Base-by-base conservation (phyloP, 352 stramenopile genomes). In the Globisporangium solare region DNA sequence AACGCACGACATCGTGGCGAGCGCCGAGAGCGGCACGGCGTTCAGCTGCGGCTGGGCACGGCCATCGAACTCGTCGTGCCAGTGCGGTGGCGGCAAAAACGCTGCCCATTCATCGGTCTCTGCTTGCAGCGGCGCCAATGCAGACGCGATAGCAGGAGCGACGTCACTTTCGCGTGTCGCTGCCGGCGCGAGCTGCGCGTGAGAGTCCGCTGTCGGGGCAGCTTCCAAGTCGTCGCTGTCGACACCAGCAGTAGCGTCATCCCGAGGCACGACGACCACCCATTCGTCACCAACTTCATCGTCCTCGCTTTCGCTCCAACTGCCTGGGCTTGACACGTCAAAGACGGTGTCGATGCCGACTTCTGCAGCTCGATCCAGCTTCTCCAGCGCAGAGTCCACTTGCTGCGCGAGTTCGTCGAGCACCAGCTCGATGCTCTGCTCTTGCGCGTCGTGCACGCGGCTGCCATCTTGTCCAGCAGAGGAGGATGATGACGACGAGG, bases 321-420 rank as follows among this genome's bases (percentile, higher is more conserved):
- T 35, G 40, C 43, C n/a, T 17, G 51, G 41, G 8, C 32, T 27
- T 8, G 22, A 24, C 17, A 3, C 22, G 11, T 57, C 51, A n/a
- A 57, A 57, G 22, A 57, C 13, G 18, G 50, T 42, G 40, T 53
- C 43, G 31, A 60, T 53, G 15, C 47, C 54, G 45, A 60, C 53
- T 35, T 53, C 45, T n/a, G 54, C 32, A 18, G 43, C 54, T 18
- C 6, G 17, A 20, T 35, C 54, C 7, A 60, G 54, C 32, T 60
- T 27, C 1, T 39, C 13, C 18, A 52, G 54, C 15, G 43, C 31
- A 3, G 37, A 18, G 6, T 52, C 43, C 4, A 51, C 31, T 39
- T 53, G 31, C 21, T 42, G 39, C 18, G 37, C n/a, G 22, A 59
- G 43, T 10, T 59, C 11, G 3, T 27, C 51, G 22, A 58, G 41